Conservation (phyloP, 768 basidiomycete genomes). For the Trametes villosa region DNA sequence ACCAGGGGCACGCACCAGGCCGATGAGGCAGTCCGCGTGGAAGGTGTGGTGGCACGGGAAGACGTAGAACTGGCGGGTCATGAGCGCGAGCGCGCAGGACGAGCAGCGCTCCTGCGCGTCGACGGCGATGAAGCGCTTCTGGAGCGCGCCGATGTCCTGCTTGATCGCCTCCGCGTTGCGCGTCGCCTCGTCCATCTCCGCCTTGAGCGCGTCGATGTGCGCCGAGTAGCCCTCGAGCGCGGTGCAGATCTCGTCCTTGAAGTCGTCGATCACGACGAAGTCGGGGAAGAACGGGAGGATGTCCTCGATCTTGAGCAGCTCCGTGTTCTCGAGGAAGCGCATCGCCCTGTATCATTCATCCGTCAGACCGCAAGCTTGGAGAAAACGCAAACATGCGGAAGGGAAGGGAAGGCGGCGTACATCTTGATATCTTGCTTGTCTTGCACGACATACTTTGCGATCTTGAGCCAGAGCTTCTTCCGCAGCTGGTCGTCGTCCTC, state of each 20-base stretch:
- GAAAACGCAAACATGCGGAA: neutral
- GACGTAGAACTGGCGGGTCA: constrained; percentile 94
- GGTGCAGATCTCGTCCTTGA: constrained; percentile 97
- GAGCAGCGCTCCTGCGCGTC: constrained; percentile 88
- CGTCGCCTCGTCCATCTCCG: constrained; percentile 96
- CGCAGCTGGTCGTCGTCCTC: constrained; percentile 85
- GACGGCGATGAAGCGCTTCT: constrained; percentile 90
- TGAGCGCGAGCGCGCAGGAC: constrained; percentile 71
- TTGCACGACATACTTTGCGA: constrained; percentile 97
- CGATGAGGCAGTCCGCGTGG: constrained; percentile 97
- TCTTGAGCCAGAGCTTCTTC: constrained; percentile 97
- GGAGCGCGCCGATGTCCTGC: constrained; percentile 82
- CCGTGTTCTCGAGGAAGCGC: constrained; percentile 93
- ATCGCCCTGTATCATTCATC: constrained; percentile 71
- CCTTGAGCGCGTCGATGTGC: constrained; percentile 87
- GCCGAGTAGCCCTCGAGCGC: constrained; percentile 93
- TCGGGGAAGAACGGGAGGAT: constrained; percentile 99
- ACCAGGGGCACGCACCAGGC: constrained; percentile 64
- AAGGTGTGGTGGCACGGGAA: constrained; percentile 98
- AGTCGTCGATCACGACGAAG: constrained; percentile 98
- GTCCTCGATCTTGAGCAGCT: constrained; percentile 96
- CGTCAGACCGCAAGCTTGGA: neutral
- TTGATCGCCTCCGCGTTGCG: constrained; percentile 92
- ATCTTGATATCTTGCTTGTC: constrained; percentile 98
- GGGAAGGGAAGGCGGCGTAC: constrained; percentile 54